A percentile compares a stretch with the other conserved stretches of the same genome.
These are phyloP conservation scores for Penicillium sp. DNA, from an alignment of 2,329 filamentous ascomycete species.

Conservation along the genomic window DNA sequence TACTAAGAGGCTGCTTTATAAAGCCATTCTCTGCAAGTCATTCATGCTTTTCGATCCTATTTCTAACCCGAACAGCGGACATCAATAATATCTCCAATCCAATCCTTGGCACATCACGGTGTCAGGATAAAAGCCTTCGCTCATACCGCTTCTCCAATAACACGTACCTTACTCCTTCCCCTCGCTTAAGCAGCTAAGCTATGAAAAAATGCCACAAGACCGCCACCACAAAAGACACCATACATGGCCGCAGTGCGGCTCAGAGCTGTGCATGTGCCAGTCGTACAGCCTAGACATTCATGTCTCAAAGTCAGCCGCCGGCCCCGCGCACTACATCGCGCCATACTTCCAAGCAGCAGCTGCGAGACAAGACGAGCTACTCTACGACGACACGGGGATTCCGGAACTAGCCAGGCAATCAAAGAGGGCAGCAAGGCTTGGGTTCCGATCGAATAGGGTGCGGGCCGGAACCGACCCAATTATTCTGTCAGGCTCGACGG, in stretches of 20 bases:
- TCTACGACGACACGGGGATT: slow-evolving; percentile 31
- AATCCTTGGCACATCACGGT: background rate
- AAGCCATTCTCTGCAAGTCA: slow-evolving; percentile 7
- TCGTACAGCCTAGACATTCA: slow-evolving; percentile 22
- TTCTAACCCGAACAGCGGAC: background rate
- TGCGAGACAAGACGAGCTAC: slow-evolving; percentile 21
- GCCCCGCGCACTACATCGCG: slow-evolving; percentile 12
- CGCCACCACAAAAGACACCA: slow-evolving; percentile 34
- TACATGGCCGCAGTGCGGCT: slow-evolving; percentile 38
- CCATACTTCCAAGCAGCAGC: slow-evolving; percentile 9
- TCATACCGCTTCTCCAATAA: background rate
- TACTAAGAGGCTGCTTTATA: slow-evolving; percentile 14
- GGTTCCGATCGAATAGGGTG: slow-evolving; percentile 18
- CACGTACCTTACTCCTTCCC: too few species aligned
- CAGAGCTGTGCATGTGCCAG: slow-evolving; percentile 21
- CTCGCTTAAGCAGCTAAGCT: too few species aligned
- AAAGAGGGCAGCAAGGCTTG: slow-evolving; percentile 23
- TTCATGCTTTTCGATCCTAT: background rate
- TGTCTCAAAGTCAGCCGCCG: slow-evolving; percentile 10
- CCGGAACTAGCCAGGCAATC: slow-evolving; percentile 32
- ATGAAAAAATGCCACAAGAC: slow-evolving; percentile 27
- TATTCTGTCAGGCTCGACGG: slow-evolving; percentile 4
- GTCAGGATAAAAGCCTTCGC: background rate
- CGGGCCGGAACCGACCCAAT: background rate
- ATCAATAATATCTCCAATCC: background rate